These are phyloP conservation scores for Aschersonia sp. DNA, from an alignment of 2,329 filamentous ascomycete genomes.

Conservation along the genomic window DNA sequence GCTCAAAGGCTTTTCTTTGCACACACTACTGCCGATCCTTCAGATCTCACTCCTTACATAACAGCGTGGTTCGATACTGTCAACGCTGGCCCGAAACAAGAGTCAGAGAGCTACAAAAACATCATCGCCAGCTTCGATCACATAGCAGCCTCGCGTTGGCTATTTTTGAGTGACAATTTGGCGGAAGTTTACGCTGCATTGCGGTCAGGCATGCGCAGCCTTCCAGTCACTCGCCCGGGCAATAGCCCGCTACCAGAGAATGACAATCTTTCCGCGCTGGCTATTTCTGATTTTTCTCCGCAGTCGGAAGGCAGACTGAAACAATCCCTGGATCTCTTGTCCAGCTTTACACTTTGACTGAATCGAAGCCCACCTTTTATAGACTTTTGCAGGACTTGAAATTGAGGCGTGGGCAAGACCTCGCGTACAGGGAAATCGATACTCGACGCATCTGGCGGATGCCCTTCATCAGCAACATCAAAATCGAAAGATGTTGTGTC, in stretches of 20 bases:
- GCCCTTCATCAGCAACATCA: too few relatives aligned
- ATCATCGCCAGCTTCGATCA: constrained; percentile 36
- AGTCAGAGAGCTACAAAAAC: constrained; percentile 49
- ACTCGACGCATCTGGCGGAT: too few relatives aligned
- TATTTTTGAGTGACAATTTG: constrained; percentile 74
- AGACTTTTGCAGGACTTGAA: too few relatives aligned
- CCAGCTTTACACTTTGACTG: neutral
- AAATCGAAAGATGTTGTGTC: too few relatives aligned
- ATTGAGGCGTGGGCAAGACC: too few relatives aligned
- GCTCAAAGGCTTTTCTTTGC: constrained; percentile 70
- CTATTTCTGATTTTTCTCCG: constrained; percentile 19
- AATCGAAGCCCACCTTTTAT: too few relatives aligned
- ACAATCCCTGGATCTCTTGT: constrained; percentile 4
- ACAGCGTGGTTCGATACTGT: constrained; percentile 65
- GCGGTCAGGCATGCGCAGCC: constrained; percentile 46
- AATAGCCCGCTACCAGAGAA: constrained; percentile 47
- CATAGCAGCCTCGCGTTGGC: constrained; percentile 36
- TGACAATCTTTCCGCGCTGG: constrained; percentile 21
- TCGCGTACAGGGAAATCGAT: too few relatives aligned
- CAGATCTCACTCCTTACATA: constrained; percentile 45
- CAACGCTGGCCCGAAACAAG: constrained; percentile 62
- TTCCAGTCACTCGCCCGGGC: constrained; percentile 51
- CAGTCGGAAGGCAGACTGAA: constrained; percentile 7
- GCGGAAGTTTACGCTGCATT: constrained; percentile 51
- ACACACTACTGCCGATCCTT: constrained; percentile 42